Conservation (phyloP, 371 early-diverging fungal species). For the Racocetra persica region DNA sequence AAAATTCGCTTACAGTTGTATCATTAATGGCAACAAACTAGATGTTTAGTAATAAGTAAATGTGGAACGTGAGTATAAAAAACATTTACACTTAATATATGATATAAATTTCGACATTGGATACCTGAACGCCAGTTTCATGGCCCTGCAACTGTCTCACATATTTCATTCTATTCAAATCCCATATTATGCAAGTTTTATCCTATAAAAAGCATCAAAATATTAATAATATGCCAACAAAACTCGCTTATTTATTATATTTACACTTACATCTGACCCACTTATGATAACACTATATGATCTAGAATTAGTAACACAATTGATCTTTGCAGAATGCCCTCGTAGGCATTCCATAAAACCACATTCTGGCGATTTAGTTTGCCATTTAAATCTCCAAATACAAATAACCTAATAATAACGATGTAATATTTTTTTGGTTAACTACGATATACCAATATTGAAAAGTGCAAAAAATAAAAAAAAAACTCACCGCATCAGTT, state of each 20-base stretch:
- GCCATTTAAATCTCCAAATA: slow-evolving; percentile 65
- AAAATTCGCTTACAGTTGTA: slow-evolving; percentile 56
- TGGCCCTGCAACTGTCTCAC: slow-evolving; percentile 66
- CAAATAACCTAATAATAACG: slow-evolving; percentile 63
- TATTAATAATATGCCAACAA: neutral
- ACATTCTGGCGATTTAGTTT: slow-evolving; percentile 58
- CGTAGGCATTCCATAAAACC: slow-evolving; percentile 65
- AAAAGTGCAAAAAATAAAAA: no score
- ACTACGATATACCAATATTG: no score
- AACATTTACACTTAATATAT: neutral
- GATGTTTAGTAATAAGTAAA: neutral
- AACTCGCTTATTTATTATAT: neutral
- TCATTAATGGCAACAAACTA: slow-evolving; percentile 66
- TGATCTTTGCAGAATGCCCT: slow-evolving; percentile 70
- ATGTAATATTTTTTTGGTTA: no score
- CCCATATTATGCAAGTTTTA: slow-evolving; percentile 78
- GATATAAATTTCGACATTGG: neutral
- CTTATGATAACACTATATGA: slow-evolving; percentile 73
- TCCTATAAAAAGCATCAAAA: slow-evolving; percentile 54
- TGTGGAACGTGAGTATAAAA: neutral
- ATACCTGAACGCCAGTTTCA: slow-evolving; percentile 63
- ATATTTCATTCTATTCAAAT: slow-evolving; percentile 73
- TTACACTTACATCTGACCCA: slow-evolving; percentile 65
- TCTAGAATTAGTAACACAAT: slow-evolving; percentile 66
- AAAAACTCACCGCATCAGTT: slow-evolving; percentile 62